Percentiles rank a stretch among this genome's conserved stretches.
These are phyloP conservation scores for Pleurozium schreberi DNA, from an alignment of 225 moss, liverwort and hornwort species.

Conservation along the genomic window DNA sequence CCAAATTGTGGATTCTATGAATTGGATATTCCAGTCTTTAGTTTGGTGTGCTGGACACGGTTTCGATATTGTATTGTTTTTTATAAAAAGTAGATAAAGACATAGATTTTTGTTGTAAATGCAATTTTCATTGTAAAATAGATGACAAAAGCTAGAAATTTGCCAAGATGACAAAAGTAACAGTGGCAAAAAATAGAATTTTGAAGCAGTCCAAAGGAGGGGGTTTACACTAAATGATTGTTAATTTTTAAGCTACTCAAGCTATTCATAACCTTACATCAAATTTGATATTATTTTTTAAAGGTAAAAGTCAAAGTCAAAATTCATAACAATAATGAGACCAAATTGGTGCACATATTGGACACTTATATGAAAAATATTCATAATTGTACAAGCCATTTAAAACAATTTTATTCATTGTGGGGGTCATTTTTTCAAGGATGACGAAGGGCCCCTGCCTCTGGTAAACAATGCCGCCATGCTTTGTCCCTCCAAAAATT, in stretches of 20 bases:
- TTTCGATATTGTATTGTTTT: background rate
- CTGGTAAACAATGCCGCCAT: no score
- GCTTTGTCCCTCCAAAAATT: no score
- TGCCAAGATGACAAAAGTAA: background rate
- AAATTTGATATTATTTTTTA: background rate
- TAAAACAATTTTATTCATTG: no score
- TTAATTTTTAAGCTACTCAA: no score
- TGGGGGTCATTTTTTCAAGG: no score
- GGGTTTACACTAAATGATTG: background rate
- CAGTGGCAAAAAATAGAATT: background rate
- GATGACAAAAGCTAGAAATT: background rate
- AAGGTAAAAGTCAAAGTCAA: background rate
- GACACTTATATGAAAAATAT: background rate
- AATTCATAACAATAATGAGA: background rate
- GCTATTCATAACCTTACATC: background rate
- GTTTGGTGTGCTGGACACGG: background rate
- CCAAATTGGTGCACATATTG: fast-evolving
- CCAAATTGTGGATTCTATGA: background rate
- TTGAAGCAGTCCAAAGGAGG: background rate
- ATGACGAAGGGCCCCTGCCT: no score
- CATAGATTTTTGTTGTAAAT: background rate
- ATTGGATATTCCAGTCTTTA: background rate
- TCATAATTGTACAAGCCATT: background rate
- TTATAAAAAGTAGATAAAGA: no score
- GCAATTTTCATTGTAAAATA: background rate